Percentiles rank a stretch among this genome's conserved stretches.
Evolutionary conservation across 495 filamentous ascomycete species (phyloP).

Genomic region (Penicillium silybi): DNA sequence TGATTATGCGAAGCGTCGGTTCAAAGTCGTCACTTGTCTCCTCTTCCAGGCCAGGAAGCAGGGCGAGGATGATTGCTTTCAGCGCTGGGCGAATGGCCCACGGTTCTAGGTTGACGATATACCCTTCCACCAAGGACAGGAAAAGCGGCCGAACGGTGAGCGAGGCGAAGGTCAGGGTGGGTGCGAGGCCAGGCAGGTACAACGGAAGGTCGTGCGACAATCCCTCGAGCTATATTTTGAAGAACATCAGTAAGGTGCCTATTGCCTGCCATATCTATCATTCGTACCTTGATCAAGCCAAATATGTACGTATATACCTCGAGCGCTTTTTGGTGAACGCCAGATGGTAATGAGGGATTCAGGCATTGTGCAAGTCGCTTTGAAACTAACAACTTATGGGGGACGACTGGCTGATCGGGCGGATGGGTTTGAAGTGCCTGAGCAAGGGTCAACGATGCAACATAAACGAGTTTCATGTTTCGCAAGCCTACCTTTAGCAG

Average conservation of each 20-base stretch:
- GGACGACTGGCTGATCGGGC: constrained; percentile 64
- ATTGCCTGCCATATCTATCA: neutral
- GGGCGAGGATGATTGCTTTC: constrained; percentile 78
- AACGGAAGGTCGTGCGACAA: constrained; percentile 76
- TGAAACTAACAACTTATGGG: constrained; percentile 78
- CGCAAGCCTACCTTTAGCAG: constrained; percentile 69
- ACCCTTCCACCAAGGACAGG: constrained; percentile 75
- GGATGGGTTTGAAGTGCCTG: constrained; percentile 89
- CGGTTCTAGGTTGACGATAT: constrained; percentile 67
- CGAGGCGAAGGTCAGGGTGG: constrained; percentile 89
- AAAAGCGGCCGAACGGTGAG: constrained; percentile 81
- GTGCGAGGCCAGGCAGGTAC: constrained; percentile 84
- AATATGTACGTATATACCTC: constrained; percentile 94
- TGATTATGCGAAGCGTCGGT: constrained; percentile 70
- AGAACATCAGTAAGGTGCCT: constrained; percentile 8
- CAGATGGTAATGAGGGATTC: constrained; percentile 87
- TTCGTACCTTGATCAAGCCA: constrained; percentile 34
- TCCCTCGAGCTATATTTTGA: constrained; percentile 52
- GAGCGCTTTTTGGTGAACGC: constrained; percentile 96
- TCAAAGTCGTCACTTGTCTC: constrained; percentile 97
- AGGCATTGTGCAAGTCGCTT: constrained; percentile 93
- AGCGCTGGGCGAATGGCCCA: constrained; percentile 75
- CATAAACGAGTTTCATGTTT: neutral
- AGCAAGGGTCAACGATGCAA: constrained; percentile 16
- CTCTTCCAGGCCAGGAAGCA: constrained; percentile 90